Conservation (phyloP, 2,329 filamentous ascomycete species). For the Fusarium udum region DNA sequence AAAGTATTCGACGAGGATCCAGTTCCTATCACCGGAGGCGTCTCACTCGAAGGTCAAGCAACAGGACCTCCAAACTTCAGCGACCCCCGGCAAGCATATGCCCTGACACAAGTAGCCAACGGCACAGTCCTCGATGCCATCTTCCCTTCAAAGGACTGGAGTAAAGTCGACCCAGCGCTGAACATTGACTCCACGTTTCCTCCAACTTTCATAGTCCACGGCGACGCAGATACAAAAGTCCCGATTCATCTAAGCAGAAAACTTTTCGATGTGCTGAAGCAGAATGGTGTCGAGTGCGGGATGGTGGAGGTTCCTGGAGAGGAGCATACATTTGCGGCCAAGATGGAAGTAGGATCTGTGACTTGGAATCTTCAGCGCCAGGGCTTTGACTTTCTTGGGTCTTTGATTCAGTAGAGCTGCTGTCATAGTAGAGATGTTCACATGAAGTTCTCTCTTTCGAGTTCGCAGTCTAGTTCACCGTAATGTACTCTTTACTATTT, state of each 20-base stretch:
- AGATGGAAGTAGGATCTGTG: neutral
- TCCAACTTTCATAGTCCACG: neutral
- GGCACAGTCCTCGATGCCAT: neutral
- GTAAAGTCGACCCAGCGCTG: neutral
- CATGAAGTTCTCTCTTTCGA: too few relatives aligned
- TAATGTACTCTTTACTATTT: too few relatives aligned
- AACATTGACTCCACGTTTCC: neutral
- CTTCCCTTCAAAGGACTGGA: neutral
- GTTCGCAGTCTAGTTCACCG: too few relatives aligned
- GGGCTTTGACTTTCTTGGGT: neutral
- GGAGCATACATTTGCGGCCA: neutral
- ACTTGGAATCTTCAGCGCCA: neutral
- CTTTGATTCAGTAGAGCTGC: neutral
- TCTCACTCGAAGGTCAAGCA: neutral
- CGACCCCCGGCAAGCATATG: neutral
- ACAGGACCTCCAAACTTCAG: neutral
- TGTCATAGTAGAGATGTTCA: too few relatives aligned
- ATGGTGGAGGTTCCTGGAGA: neutral
- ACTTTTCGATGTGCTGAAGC: rapidly evolving
- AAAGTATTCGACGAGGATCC: neutral
- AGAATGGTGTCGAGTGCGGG: neutral
- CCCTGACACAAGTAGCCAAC: neutral
- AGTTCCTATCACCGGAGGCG: neutral
- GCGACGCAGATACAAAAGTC: neutral
- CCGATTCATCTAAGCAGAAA: neutral